These are phyloP conservation scores for Pythium scleroteichum DNA, from an alignment of 352 stramenopile genomes.

Conservation along the genomic window DNA sequence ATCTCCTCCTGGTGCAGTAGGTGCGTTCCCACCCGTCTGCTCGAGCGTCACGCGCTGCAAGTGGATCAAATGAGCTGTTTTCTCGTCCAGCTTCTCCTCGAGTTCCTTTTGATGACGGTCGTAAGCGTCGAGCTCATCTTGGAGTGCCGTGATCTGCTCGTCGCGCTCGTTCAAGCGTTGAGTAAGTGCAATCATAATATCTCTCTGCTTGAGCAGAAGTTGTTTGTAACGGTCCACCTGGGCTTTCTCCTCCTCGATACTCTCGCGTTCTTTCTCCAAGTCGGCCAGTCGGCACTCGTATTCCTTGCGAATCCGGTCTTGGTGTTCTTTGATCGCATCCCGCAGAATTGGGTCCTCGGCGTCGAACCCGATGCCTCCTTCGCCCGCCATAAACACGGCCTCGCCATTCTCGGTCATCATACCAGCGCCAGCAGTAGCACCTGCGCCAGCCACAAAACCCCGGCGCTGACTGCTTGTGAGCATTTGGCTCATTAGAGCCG, in stretches of 20 bases:
- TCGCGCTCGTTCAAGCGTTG: conserved; percentile 94
- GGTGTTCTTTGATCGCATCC: conserved; percentile 87
- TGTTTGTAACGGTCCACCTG: conserved; percentile 97
- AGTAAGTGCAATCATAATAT: conserved; percentile 97
- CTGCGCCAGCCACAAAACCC: conserved; percentile 6
- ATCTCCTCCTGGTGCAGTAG: neutral
- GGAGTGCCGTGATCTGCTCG: conserved; percentile 94
- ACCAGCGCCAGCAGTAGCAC: neutral
- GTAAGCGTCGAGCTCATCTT: conserved; percentile 94
- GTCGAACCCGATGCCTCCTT: conserved; percentile 40
- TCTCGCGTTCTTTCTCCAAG: conserved; percentile 93
- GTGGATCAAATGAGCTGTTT: conserved; percentile 93
- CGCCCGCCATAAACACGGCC: conserved; percentile 5
- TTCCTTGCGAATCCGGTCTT: conserved; percentile 89
- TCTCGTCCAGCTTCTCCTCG: conserved; percentile 94
- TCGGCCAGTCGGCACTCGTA: conserved; percentile 92
- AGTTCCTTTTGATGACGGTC: conserved; percentile 91
- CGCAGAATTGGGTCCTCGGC: conserved; percentile 80
- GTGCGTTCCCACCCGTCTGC: conserved; percentile 41
- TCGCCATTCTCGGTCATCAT: conserved; percentile 6
- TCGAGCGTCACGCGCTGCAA: conserved; percentile 91
- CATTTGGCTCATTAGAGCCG: conserved; percentile 92
- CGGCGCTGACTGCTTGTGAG: conserved; percentile 79
- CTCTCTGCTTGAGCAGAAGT: conserved; percentile 94
- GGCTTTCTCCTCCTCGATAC: conserved; percentile 94